phyloP scores from a whole-genome alignment of 2,329 filamentous ascomycete genomes.

The Fusarium brevicatenulatum region DNA sequence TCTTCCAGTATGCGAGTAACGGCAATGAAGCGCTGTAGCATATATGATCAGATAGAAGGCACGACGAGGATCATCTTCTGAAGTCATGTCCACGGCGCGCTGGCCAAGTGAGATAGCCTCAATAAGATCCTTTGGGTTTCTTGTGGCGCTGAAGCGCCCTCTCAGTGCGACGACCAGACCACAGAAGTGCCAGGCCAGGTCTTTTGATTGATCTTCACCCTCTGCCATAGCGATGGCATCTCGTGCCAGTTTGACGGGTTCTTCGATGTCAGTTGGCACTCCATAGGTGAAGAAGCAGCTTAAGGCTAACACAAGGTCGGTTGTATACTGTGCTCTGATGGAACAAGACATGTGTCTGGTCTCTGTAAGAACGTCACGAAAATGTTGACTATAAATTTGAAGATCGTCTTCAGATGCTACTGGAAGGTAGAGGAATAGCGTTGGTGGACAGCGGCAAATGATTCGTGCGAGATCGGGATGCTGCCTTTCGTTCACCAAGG shows the following conservation, averaged over 20 bases:
- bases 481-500: background rate
- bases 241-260: background rate
- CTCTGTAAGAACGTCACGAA: background rate
- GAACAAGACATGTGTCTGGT: background rate
- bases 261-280: background rate
- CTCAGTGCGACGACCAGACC: background rate
- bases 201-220: background rate
- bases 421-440: background rate
- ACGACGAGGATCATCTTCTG: background rate
- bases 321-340: background rate
- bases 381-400: background rate
- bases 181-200: background rate
- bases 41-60: background rate
- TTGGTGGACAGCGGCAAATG: background rate
- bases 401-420: background rate
- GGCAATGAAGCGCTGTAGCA: background rate
- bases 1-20: background rate
- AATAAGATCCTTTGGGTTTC: background rate
- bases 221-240: background rate
- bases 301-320: background rate
- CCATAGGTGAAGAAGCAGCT: background rate
- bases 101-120: background rate
- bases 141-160: background rate
- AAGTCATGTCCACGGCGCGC: background rate
- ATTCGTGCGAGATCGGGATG: background rate